A percentile compares a stretch with the other conserved stretches of the same genome.
phyloP scores from a whole-genome alignment of 768 basidiomycete genomes.

The Crepidotus variabilis region DNA sequence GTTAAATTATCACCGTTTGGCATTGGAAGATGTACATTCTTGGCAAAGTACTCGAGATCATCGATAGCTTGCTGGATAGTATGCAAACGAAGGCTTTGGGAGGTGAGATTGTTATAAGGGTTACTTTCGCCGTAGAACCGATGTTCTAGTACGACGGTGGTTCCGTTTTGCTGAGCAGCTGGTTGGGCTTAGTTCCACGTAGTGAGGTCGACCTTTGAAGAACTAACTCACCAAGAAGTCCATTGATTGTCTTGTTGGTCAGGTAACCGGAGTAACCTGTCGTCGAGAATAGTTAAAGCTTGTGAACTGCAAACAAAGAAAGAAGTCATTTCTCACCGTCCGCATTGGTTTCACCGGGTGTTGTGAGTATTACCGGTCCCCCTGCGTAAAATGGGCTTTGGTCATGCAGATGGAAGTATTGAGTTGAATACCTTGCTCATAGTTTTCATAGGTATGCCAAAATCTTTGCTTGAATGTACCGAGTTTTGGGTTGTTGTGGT shows the following conservation, averaged over 20 bases:
- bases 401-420: not conserved
- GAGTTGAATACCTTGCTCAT: conserved; percentile 39
- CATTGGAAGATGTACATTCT: conserved; percentile 64
- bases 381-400: conserved; percentile 23
- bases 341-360: conserved; percentile 64
- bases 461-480: conserved; percentile 79
- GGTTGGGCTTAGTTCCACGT: not conserved
- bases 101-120: conserved; percentile 56
- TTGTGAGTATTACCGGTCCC: conserved; percentile 60
- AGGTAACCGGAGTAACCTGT: conserved; percentile 51
- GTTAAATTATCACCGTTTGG: conserved; percentile 58
- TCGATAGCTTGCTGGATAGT: conserved; percentile 75
- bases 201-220: too few species aligned
- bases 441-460: conserved; percentile 69
- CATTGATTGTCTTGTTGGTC: conserved; percentile 61
- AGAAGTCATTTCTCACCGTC: conserved; percentile 28
- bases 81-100: conserved; percentile 52
- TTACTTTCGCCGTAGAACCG: conserved; percentile 77
- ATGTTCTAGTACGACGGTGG: conserved; percentile 64
- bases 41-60: conserved; percentile 66
- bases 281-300: conserved; percentile 1
- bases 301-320: not conserved
- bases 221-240: conserved; percentile 39
- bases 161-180: conserved; percentile 64
- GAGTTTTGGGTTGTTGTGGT: conserved; percentile 47